phyloP scores from a whole-genome alignment of 192 early-diverging fungal species.

The Gryganskiella cystojenkinii region DNA sequence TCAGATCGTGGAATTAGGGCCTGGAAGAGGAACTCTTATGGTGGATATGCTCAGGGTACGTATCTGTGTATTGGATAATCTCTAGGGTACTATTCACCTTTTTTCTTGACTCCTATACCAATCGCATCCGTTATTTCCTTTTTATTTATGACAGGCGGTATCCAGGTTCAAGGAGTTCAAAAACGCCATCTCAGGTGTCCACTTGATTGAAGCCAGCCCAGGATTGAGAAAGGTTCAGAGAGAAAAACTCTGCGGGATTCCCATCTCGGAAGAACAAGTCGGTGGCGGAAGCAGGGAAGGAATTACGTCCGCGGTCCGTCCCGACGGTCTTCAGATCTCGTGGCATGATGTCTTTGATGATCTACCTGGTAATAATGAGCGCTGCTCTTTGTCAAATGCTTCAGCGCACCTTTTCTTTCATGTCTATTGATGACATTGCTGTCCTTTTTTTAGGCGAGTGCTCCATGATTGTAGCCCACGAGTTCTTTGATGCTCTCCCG shows the following conservation, averaged over 20 bases:
- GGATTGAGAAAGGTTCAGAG: slow-evolving; percentile 74
- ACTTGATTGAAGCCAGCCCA: slow-evolving; percentile 90
- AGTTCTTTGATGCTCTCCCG: slow-evolving; percentile 98
- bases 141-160: slow-evolving; percentile 56
- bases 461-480: slow-evolving; percentile 89
- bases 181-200: slow-evolving; percentile 69
- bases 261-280: slow-evolving; percentile 41
- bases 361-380: slow-evolving; percentile 59
- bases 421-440: background rate
- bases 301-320: slow-evolving; percentile 33
- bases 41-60: slow-evolving; percentile 86
- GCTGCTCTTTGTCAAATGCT: background rate
- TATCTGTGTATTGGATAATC: background rate
- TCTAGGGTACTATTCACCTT: background rate
- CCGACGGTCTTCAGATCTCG: slow-evolving; percentile 59
- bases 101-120: background rate
- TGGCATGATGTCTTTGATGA: slow-evolving; percentile 81
- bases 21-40: slow-evolving; percentile 96
- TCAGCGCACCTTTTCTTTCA: background rate
- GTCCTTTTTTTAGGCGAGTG: slow-evolving; percentile 51
- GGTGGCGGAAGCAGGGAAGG: slow-evolving; percentile 34
- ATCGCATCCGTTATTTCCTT: background rate
- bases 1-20: slow-evolving; percentile 85
- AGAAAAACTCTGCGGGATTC: slow-evolving; percentile 58
- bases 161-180: slow-evolving; percentile 75